Evolutionary conservation across 2,329 filamentous ascomycete species (phyloP).

Genomic region (Penicillium sp.): DNA sequence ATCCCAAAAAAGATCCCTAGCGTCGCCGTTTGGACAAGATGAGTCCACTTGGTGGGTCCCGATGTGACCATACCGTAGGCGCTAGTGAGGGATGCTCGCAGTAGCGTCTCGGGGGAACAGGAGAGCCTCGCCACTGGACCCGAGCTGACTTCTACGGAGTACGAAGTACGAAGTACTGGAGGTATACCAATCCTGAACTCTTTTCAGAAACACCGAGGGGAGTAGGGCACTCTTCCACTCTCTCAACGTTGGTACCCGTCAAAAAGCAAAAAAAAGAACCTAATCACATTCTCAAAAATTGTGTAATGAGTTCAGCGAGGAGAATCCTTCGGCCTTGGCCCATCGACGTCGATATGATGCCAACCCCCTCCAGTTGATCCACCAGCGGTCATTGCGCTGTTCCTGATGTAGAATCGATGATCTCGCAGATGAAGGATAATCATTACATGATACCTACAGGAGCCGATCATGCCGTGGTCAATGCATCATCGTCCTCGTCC

Average conservation of each 20-base stretch:
- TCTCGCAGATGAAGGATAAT: not conserved
- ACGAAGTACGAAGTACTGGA: not conserved
- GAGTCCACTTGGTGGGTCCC: conserved; percentile 1
- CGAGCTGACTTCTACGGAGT: not conserved
- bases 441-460: not conserved
- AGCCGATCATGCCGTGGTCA: conserved; percentile 1
- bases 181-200: not conserved
- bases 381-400: no score
- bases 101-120: conserved; percentile 18
- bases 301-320: no score
- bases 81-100: conserved; percentile 19
- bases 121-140: conserved; percentile 17
- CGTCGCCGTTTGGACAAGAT: conserved; percentile 17
- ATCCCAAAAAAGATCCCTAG: conserved; percentile 22
- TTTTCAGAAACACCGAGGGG: conserved; percentile 1
- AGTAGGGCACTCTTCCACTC: no score
- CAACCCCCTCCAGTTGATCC: conserved; percentile 5
- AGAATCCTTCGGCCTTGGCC: conserved; percentile 2
- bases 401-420: not conserved
- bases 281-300: no score
- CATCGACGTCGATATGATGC: conserved; percentile 20
- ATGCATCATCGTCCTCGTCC: not conserved
- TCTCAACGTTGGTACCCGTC: not conserved
- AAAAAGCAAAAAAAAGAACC: no score
- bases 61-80: conserved; percentile 10